phyloP scores from a whole-genome alignment of 73 alveolate genomes.

The Paramecium sonneborni region DNA sequence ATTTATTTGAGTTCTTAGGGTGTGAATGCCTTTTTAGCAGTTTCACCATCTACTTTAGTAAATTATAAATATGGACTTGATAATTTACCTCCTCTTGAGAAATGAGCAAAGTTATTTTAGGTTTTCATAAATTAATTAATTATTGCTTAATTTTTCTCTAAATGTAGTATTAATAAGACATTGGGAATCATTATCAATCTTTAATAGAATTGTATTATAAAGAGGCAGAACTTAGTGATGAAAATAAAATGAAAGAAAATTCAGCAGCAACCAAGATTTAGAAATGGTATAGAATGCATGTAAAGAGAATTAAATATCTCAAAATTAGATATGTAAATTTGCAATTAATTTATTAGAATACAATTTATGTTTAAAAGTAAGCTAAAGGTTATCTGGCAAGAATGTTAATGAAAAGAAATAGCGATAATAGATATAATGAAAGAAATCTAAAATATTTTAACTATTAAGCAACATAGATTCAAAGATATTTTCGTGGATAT shows the following conservation, averaged over 20 bases:
- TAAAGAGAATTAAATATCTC: neutral
- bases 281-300: neutral
- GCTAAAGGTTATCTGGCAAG: constrained; percentile 32
- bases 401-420: constrained; percentile 24
- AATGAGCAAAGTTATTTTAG: neutral
- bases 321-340: neutral
- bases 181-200: neutral
- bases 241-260: neutral
- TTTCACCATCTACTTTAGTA: neutral
- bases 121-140: neutral
- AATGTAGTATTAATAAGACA: neutral
- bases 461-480: neutral
- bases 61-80: neutral
- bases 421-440: constrained; percentile 36
- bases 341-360: neutral
- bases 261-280: neutral
- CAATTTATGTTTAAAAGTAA: neutral
- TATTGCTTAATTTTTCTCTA: neutral
- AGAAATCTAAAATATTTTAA: constrained; percentile 11
- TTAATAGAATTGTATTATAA: neutral
- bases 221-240: neutral
- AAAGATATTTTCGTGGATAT: constrained; percentile 26
- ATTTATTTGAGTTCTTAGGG: neutral
- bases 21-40: neutral
- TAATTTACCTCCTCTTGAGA: constrained; percentile 18